These are phyloP conservation scores for Glaciozyma antarctica DNA, from an alignment of 768 basidiomycete genomes.

Conservation along the genomic window DNA sequence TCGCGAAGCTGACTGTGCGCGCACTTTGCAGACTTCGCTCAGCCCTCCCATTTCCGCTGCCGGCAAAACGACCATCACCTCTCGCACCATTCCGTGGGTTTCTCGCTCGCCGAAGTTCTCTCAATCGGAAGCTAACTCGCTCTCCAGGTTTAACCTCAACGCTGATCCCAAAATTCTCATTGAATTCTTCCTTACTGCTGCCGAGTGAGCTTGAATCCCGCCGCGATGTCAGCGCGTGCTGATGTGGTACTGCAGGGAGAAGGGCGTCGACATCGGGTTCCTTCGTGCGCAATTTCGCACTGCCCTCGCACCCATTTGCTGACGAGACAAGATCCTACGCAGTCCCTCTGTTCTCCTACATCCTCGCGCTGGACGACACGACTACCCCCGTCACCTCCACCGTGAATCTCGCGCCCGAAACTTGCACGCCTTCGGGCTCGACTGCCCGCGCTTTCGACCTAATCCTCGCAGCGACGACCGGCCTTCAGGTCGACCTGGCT, in stretches of 20 bases:
- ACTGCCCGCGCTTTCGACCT: conserved; percentile 54
- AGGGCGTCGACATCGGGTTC: conserved; percentile 52
- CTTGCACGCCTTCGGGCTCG: conserved; percentile 48
- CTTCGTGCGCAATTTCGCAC: background rate
- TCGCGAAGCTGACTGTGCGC: no score
- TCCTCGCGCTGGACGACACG: conserved; percentile 17
- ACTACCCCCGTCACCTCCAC: conserved; percentile 44
- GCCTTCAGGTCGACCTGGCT: conserved; percentile 42
- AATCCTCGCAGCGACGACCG: conserved; percentile 53
- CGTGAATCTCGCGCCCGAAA: conserved; percentile 46
- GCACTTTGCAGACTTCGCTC: background rate
- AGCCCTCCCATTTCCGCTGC: conserved; percentile 50
- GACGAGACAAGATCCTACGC: conserved; percentile 44
- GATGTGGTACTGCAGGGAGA: conserved; percentile 34
- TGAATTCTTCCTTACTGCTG: conserved; percentile 47
- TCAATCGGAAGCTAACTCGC: background rate
- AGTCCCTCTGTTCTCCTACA: conserved; percentile 32
- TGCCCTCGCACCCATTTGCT: conserved; percentile 52
- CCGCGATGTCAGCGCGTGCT: no score
- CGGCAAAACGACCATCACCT: conserved; percentile 54
- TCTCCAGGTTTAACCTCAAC: conserved; percentile 49
- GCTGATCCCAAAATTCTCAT: conserved; percentile 56
- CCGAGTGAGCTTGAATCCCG: conserved; percentile 35
- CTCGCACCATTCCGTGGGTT: conserved; percentile 46
- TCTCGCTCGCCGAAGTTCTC: no score